Evolutionary conservation across 2,329 filamentous ascomycete species (phyloP), one percentile per base, ranked within the genome.

Genomic region (Paecilomyces variotii): DNA sequence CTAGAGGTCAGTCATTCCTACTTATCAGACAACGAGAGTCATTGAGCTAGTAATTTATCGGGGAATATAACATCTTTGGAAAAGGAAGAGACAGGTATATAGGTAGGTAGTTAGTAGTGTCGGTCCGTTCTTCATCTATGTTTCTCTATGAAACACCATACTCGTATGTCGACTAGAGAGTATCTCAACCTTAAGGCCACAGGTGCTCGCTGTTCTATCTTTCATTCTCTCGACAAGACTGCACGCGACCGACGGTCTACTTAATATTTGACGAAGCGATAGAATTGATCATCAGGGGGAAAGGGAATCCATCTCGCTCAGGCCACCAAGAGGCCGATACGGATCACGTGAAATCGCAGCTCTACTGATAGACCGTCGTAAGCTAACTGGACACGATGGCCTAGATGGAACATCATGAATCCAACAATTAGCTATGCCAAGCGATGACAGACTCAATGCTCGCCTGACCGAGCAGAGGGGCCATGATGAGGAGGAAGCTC

Each of bases 361-460:
- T 32, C 53, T 57, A 57, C 45, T 56, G 64, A 69, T 65, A 65
- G 68, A 65, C 35, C 35, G 45, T 45, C 59, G 61, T 55, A 58
- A 60, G 60, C 66, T 66, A 62, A 68, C 64, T 66, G 60, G 62
- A 65, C 62, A 62, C 59, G 45, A 55, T 55, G 65, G 53, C 59
- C 57, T 57, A 49, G 57, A 57, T 57, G 53, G 45, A 61, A 60
- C 53, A 59, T 60, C 61, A 64, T 66, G 58, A 64, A 54, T 60
- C 45, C 62, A 62, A 67, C 55, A 64, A 63, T 69, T 69, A 74
- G 74, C 70, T 65, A 77, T 77, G 75, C 70, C 71, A 65, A 68
- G 67, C 67, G 73, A 73, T 71, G 73, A 76, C 65, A 68, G 63
- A 67, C 63, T 63, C 56, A 62, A 68, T 66, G 66, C 65, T 67